Evolutionary conservation across 352 stramenopile species (phyloP).

Genomic region (Phytophthora tentaculata): DNA sequence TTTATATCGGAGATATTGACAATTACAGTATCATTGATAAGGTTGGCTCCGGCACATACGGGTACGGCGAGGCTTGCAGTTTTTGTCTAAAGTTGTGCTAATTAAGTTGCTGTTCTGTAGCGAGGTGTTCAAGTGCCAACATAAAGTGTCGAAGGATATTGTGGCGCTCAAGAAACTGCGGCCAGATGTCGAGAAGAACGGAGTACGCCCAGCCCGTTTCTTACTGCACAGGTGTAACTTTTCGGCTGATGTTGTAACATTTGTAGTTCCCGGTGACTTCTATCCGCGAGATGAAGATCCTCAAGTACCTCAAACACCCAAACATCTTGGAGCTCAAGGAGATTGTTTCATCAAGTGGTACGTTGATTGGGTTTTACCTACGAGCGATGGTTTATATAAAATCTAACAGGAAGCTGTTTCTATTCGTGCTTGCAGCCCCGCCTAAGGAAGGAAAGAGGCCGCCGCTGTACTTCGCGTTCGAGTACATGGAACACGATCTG

Average conservation of each 20-base stretch:
- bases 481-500: slow-evolving; percentile 90
- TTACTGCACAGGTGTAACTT: too few relatives aligned
- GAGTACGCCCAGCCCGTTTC: slow-evolving; percentile 46
- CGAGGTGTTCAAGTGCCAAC: slow-evolving; percentile 90
- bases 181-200: slow-evolving; percentile 88
- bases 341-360: slow-evolving; percentile 91
- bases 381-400: too few relatives aligned
- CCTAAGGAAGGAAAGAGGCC: slow-evolving; percentile 85
- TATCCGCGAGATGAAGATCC: slow-evolving; percentile 98
- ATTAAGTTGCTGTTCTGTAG: slow-evolving; percentile 33
- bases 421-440: slow-evolving; percentile 44
- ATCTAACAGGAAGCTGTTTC: too few relatives aligned
- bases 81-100: too few relatives aligned
- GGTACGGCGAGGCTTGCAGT: slow-evolving; percentile 56
- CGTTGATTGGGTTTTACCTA: background rate
- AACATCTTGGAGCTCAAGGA: slow-evolving; percentile 97
- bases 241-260: background rate
- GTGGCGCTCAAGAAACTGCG: slow-evolving; percentile 87
- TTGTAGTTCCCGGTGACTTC: slow-evolving; percentile 94
- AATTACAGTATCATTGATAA: slow-evolving; percentile 92
- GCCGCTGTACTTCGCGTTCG: slow-evolving; percentile 87
- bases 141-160: slow-evolving; percentile 89
- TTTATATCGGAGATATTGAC: slow-evolving; percentile 87
- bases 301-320: slow-evolving; percentile 94
- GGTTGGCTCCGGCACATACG: slow-evolving; percentile 85